Conservation (phyloP, 345 rosid genomes). For the Theobroma cacao region DNA sequence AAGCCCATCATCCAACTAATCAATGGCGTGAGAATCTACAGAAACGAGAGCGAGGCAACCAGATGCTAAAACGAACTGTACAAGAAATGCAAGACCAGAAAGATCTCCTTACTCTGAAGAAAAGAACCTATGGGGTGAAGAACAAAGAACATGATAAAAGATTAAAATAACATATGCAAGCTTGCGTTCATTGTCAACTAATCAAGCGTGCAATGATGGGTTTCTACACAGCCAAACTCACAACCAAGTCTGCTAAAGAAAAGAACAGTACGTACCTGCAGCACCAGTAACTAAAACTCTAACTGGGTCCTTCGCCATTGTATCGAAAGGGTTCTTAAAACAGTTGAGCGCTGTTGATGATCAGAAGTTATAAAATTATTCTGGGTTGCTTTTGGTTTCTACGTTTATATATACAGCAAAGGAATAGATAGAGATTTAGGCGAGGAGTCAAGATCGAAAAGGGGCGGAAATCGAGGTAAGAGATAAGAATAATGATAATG, state of each 20-base stretch:
- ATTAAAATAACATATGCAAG: no score
- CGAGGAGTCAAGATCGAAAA: neutral
- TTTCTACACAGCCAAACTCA: neutral
- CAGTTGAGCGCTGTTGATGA: neutral
- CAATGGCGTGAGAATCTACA: slow-evolving; percentile 11
- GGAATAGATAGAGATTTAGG: neutral
- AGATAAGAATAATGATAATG: neutral
- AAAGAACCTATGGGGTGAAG: slow-evolving; percentile 10
- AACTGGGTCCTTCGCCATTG: neutral
- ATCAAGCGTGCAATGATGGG: no score
- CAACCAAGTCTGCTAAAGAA: neutral
- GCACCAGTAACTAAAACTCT: slow-evolving; percentile 12
- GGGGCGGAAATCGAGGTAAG: neutral
- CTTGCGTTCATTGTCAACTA: no score
- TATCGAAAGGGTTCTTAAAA: neutral
- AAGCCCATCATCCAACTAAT: neutral
- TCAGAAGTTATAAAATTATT: neutral
- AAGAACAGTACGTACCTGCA: neutral
- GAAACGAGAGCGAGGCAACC: slow-evolving; percentile 7
- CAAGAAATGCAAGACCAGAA: slow-evolving; percentile 4
- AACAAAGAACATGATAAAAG: no score
- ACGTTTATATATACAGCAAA: neutral
- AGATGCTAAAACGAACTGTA: slow-evolving; percentile 24
- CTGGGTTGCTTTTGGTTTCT: neutral
- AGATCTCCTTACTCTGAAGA: slow-evolving; percentile 22